phyloP scores from a whole-genome alignment of 2,329 filamentous ascomycete genomes.

The Cladophialophora immunda region DNA sequence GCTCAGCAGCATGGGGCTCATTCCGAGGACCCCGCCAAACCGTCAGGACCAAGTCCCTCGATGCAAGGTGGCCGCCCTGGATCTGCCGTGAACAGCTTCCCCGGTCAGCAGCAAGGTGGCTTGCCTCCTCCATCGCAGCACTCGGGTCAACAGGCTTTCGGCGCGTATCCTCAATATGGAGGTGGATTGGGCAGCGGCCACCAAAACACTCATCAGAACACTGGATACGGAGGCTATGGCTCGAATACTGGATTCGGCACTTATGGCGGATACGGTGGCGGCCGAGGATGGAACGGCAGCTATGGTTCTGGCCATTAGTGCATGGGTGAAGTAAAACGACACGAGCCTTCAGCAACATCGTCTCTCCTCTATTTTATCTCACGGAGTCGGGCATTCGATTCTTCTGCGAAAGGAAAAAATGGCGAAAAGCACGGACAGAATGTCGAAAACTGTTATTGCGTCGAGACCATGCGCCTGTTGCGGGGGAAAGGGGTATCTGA shows the following conservation, averaged over 20 bases:
- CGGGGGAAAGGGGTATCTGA: constrained; percentile 22
- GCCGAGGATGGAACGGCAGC: constrained; percentile 38
- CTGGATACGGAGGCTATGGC: constrained; percentile 39
- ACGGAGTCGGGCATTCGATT: constrained; percentile 32
- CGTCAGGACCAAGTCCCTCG: constrained; percentile 67
- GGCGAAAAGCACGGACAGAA: constrained; percentile 32
- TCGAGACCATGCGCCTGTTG: constrained; percentile 22
- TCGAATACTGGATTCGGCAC: constrained; percentile 39
- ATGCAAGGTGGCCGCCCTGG: constrained; percentile 70
- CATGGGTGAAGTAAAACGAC: constrained; percentile 2
- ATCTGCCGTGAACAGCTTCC: constrained; percentile 67
- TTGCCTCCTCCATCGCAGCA: constrained; percentile 43
- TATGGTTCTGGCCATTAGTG: constrained; percentile 38
- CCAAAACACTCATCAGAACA: constrained; percentile 38
- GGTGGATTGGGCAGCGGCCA: constrained; percentile 35
- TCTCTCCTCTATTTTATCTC: constrained; percentile 33
- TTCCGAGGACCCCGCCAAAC: constrained; percentile 64
- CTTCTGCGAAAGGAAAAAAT: constrained; percentile 25
- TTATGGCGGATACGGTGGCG: constrained; percentile 39
- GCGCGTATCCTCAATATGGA: constrained; percentile 42
- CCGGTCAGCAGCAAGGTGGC: constrained; percentile 55
- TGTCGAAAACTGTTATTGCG: constrained; percentile 23
- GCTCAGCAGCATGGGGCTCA: constrained; percentile 54
- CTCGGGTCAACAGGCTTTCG: constrained; percentile 48
- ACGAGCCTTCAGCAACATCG: constrained; percentile 10